These are phyloP conservation scores for Phytophthora citricola DNA, from an alignment of 352 stramenopile species.

Conservation along the genomic window DNA sequence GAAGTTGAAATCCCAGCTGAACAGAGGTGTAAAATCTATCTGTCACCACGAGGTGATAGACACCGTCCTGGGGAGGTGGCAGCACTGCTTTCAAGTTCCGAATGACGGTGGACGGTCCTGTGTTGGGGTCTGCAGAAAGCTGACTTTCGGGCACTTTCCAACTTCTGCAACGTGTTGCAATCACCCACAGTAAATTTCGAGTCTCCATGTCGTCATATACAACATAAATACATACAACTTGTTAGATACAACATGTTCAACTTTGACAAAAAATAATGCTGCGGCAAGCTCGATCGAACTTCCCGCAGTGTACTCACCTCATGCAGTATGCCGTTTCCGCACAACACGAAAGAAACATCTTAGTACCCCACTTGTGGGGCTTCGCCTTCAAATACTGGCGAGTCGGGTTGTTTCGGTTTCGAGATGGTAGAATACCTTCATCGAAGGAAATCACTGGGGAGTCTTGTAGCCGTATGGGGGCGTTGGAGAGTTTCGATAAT, in stretches of 20 bases:
- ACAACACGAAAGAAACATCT: neutral
- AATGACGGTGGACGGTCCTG: slow-evolving; percentile 2
- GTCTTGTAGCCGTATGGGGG: neutral
- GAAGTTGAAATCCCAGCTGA: slow-evolving; percentile 12
- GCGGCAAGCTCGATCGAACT: too few relatives aligned
- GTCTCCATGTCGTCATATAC: slow-evolving; percentile 11
- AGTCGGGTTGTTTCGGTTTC: slow-evolving; percentile 10
- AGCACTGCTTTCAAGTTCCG: slow-evolving; percentile 6
- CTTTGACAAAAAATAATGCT: slow-evolving; percentile 24
- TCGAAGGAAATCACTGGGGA: slow-evolving; percentile 12
- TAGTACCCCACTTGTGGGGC: neutral
- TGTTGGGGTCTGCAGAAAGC: slow-evolving; percentile 3
- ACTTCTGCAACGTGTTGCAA: neutral
- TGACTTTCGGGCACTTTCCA: neutral
- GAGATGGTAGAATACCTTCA: neutral
- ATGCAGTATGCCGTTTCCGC: slow-evolving; percentile 19
- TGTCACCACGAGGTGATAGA: slow-evolving; percentile 3
- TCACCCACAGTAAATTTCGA: slow-evolving; percentile 16
- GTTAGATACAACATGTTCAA: slow-evolving; percentile 19
- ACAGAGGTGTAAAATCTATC: slow-evolving; percentile 15
- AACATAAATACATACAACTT: neutral
- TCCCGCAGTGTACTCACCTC: neutral
- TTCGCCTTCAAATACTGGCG: neutral
- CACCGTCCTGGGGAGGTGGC: neutral
- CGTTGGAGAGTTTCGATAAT: slow-evolving; percentile 6